Evolutionary conservation across 2,329 filamentous ascomycete species (phyloP), one percentile per base, ranked within the genome.

Genomic region (Diaporthe amygdali): DNA sequence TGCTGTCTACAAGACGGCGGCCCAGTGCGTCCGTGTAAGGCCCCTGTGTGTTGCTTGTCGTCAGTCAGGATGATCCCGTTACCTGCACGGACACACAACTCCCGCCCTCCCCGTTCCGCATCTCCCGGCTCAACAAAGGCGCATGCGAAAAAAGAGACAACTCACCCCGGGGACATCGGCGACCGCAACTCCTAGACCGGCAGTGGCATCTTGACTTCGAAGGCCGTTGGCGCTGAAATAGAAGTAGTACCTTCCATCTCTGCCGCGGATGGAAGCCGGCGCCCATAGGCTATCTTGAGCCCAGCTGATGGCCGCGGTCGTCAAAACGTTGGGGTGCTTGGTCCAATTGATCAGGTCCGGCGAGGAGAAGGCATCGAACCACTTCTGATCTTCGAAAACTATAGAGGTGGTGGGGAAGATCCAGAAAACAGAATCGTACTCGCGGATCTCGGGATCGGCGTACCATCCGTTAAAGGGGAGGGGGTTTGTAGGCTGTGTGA

Each of bases 171-270:
- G 79, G 5, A 69, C 76, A 17, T 78, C 76, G 0, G 83, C 79
- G 7, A 79, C 78, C 0, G 79, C 82, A 0, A 84, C 83, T 2
- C 82, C 83, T 9, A 85, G 82, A 3, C 83, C 83, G 1, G 81
- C 82, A 1, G 82, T 78, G 9, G 73, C 76, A 52, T 77, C 76
- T n/a, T 74, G 76, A 54, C 78, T 78, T 22, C 82, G 81, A 46
- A 84, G 82, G 55, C 86, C 85, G 46, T 86, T 86, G 27, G 84
- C 85, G 49, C 80, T 83, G 73, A 87, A 87, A 75, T 87, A 87
- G 68, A 87, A 79, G 73, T 83, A 87, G 75, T 86, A 87, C 39
- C 79, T 82, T 15, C 82, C 83, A 70, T 85, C 47, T 27, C 22
- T 78, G 27, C 83, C 79, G 8, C 73, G 72, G 32, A 83, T 78